Conservation (phyloP, 352 stramenopile genomes). For the Phytophthora sansomeana region DNA sequence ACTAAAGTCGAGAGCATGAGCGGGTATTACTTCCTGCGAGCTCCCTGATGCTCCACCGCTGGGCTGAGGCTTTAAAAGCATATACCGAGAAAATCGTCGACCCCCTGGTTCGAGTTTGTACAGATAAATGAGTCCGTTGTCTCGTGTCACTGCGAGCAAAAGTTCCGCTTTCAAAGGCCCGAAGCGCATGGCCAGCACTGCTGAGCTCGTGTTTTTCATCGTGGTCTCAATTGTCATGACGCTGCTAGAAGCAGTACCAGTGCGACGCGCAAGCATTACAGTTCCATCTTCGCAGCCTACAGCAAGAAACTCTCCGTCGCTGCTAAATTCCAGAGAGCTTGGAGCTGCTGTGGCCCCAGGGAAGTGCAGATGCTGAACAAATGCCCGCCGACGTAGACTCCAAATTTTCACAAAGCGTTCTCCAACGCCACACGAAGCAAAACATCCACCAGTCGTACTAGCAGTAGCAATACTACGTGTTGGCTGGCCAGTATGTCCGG, state of each 20-base stretch:
- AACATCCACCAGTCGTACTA: slow-evolving; percentile 44
- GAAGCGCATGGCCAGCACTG: slow-evolving; percentile 56
- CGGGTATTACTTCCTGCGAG: slow-evolving; percentile 17
- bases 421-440: slow-evolving; percentile 56
- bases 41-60: not conserved
- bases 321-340: slow-evolving; percentile 50
- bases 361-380: slow-evolving; percentile 38
- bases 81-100: slow-evolving; percentile 53
- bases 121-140: slow-evolving; percentile 77
- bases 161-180: slow-evolving; percentile 30
- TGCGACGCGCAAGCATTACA: slow-evolving; percentile 43
- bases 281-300: slow-evolving; percentile 71
- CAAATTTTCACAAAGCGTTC: slow-evolving; percentile 61
- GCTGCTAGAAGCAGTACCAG: slow-evolving; percentile 25
- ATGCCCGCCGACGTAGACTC: slow-evolving; percentile 60
- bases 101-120: slow-evolving; percentile 58
- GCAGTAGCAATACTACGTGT: slow-evolving; percentile 35
- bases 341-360: slow-evolving; percentile 16
- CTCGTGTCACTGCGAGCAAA: slow-evolving; percentile 57
- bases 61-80: slow-evolving; percentile 63
- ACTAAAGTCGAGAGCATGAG: slow-evolving; percentile 72
- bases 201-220: slow-evolving; percentile 75
- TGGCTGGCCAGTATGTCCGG: slow-evolving; percentile 49
- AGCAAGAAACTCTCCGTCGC: slow-evolving; percentile 53
- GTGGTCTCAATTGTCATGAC: slow-evolving; percentile 43